These are phyloP conservation scores for Amorphotheca resinae DNA, from an alignment of 495 filamentous ascomycete species.

Conservation along the genomic window DNA sequence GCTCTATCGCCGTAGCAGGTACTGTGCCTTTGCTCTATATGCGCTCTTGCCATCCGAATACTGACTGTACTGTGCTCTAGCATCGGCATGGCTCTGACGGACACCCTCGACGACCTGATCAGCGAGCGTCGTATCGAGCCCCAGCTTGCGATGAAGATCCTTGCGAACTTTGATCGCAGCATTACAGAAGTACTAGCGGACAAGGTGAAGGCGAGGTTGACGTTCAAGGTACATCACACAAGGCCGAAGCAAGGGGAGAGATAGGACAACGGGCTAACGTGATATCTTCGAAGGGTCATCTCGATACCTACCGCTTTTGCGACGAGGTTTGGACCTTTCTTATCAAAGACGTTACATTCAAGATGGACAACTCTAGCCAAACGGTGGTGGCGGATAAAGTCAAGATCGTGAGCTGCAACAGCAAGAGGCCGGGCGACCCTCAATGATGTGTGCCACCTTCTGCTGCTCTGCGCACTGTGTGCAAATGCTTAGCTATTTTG, in stretches of 20 bases:
- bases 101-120: constrained; percentile 94
- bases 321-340: constrained; percentile 99
- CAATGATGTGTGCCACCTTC: constrained; percentile 1
- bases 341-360: constrained; percentile 96
- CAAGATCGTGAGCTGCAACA: constrained; percentile 84
- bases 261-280: not conserved
- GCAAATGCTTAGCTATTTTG: too few relatives aligned
- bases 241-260: not conserved
- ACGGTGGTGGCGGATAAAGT: constrained; percentile 63
- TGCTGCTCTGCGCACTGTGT: not conserved
- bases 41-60: constrained; percentile 10
- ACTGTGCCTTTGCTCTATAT: constrained; percentile 24
- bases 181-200: constrained; percentile 82
- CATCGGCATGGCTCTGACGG: constrained; percentile 80
- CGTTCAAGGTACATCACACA: constrained; percentile 72
- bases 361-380: constrained; percentile 61
- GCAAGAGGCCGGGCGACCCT: constrained; percentile 20
- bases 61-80: constrained; percentile 35
- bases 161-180: constrained; percentile 80
- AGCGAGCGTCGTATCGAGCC: constrained; percentile 87
- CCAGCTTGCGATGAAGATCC: constrained; percentile 95
- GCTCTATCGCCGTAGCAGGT: constrained; percentile 96
- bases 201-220: constrained; percentile 79
- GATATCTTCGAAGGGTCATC: constrained; percentile 55
- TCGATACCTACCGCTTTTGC: constrained; percentile 99